These are phyloP conservation scores for Phytophthora foliorum DNA, from an alignment of 352 stramenopile genomes.

Conservation along the genomic window DNA sequence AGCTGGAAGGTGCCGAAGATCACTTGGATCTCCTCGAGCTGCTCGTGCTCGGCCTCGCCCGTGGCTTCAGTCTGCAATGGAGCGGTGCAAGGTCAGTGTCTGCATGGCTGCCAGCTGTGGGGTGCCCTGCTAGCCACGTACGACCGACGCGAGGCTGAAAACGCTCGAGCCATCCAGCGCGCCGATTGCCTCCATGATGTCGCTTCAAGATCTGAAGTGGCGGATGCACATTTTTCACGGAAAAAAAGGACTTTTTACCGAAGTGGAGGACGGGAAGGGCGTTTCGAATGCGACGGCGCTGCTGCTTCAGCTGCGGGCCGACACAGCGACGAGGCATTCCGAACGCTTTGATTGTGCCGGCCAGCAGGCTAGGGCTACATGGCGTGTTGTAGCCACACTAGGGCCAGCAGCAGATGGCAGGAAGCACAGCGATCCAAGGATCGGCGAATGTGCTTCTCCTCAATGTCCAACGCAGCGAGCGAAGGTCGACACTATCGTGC, in stretches of 20 bases:
- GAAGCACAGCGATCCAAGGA: neutral
- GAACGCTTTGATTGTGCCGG: slow-evolving; percentile 2
- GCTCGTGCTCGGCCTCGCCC: slow-evolving; percentile 70
- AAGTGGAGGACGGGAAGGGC: neutral
- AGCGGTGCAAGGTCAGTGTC: neutral
- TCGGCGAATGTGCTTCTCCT: neutral
- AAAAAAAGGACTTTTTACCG: neutral
- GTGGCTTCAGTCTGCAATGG: slow-evolving; percentile 55
- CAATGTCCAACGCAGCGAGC: neutral
- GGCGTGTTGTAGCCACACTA: neutral
- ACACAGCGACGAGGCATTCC: slow-evolving; percentile 1
- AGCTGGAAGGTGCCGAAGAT: slow-evolving; percentile 79
- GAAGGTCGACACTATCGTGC: no score
- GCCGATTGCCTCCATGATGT: slow-evolving; percentile 6
- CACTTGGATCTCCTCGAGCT: slow-evolving; percentile 80
- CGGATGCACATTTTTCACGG: neutral
- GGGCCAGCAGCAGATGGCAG: neutral
- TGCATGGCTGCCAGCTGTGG: no score
- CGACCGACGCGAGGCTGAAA: slow-evolving; percentile 51
- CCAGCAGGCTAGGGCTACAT: slow-evolving; percentile 11
- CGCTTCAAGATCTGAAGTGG: slow-evolving; percentile 25
- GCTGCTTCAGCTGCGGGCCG: neutral
- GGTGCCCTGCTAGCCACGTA: slow-evolving; percentile 24
- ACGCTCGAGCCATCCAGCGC: slow-evolving; percentile 11
- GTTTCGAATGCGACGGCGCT: neutral